Base-by-base conservation (phyloP, 805 yeast genomes). In the Pichia nanzhaoensis region DNA sequence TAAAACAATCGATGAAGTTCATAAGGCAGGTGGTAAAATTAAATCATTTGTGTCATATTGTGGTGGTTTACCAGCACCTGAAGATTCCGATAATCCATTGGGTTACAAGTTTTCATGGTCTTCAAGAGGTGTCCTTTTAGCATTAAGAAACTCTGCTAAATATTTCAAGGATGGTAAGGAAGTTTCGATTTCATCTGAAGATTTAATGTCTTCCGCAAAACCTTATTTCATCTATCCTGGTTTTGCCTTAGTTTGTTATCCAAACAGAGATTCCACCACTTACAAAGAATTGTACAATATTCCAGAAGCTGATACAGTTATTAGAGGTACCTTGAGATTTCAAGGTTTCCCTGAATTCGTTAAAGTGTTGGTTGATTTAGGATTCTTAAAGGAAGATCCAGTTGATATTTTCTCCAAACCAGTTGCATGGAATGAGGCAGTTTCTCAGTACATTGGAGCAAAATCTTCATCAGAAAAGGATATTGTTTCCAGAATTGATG, bases 101-200 rank as follows among this genome's bases (percentile, higher is more conserved):
- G 99, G 99, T 57, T 93, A 93, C 80, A 93, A 93, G 75, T 93
- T 93, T 71, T 90, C 98, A 36, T 93, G 99, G 99, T 88, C 97
- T 28, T 90, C 98, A 32, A 82, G 99, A 70, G 99, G 99, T 70
- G 98, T 93, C 35, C 71, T 93, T 62, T 77, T 93, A 60, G 99
- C 99, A 17, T 77, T 93, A 64, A 84, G 96, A 77, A 95, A 93
- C 74, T 71, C 84, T 51, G 99, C 98, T 52, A 80, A 80, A 58
- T 91, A 80, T 74, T 91, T 82, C 78, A 71, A 83, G 69, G 82
- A 88, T 61, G 97, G 96, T 61, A 67, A 87, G 63, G 68, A 87
- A 55, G 95, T 75, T 49, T 76, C 80, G 39, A 82, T 93, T 60
- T 73, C 77, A 47, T 88, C 95, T 41, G 93, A 86, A 67, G 96